A percentile compares a stretch with the other conserved stretches of the same genome.
Evolutionary conservation across 768 basidiomycete genomes (phyloP).

Genomic region (Rhodotorula graminis): DNA sequence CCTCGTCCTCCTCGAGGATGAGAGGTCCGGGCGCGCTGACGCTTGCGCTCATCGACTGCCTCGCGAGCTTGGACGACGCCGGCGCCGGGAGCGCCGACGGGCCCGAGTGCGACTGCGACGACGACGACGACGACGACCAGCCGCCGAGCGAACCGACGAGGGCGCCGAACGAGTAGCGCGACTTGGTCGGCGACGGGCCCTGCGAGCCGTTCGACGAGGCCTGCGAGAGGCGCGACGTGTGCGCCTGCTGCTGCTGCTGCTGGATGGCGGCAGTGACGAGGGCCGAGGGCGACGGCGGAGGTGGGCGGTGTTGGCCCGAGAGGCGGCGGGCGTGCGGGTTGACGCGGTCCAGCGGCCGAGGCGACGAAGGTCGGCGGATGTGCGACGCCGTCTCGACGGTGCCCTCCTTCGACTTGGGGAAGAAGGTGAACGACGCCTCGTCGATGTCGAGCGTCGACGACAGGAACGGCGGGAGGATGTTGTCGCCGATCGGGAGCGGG

Average conservation of each 20-base stretch:
- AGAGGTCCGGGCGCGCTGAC: not conserved
- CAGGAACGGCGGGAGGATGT: conserved; percentile 36
- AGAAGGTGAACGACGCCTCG: conserved; percentile 23
- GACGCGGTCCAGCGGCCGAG: conserved; percentile 31
- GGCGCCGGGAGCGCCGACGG: conserved; percentile 1
- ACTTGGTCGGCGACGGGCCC: conserved; percentile 6
- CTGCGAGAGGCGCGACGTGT: conserved; percentile 4
- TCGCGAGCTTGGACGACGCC: not conserved
- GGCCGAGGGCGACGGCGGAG: conserved; percentile 31
- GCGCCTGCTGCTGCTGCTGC: conserved; percentile 15
- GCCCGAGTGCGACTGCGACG: not conserved
- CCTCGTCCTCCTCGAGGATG: conserved; percentile 20
- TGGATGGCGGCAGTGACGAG: conserved; percentile 28
- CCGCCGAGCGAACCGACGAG: conserved; percentile 31
- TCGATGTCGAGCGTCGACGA: conserved; percentile 36
- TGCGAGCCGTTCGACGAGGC: not conserved
- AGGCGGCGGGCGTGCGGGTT: conserved; percentile 29
- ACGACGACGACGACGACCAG: conserved; percentile 31
- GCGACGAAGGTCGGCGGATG: conserved; percentile 37
- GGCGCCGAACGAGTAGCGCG: conserved; percentile 32
- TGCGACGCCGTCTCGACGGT: conserved; percentile 18
- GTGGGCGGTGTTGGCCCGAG: conserved; percentile 30
- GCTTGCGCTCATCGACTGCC: not conserved
- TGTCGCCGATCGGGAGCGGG: conserved; percentile 27
- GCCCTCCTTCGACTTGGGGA: conserved; percentile 3